Evolutionary conservation across 1,284 basidiomycete genomes (phyloP), one percentile per base, ranked within the genome.

Genomic region (Trametes polyzona): DNA sequence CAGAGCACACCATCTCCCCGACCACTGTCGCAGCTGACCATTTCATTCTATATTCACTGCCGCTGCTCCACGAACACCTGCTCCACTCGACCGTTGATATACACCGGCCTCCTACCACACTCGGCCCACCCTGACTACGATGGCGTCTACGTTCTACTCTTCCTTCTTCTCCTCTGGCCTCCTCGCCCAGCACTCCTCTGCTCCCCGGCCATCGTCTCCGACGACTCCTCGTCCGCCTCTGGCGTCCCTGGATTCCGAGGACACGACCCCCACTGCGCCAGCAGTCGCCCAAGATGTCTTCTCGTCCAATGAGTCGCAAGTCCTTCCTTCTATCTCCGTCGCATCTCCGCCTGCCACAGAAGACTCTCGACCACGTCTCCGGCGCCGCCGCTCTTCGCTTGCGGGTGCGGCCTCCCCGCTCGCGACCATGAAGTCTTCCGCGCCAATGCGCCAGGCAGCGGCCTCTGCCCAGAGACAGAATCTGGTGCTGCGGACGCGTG

Each of bases 101-200:
- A 47, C 21, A 35, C 14, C 29, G 10, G 17, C 21, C 40, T 23
- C 47, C 26, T 32, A 46, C 44, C 35, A 30, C 14, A 26, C 50
- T 27, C 39, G 41, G 43, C 37, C 26, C 33, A 40, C 49, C 24
- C 44, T 23, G 23, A 29, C 14, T 39, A 48, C 11, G 44, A 80
- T 80, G 78, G 68, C 76, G 17, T 29, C 48, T 24, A 73, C 78
- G 0, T 65, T 67, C 52, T 86, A 86, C 62, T 86, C 84, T 37
- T 70, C 78, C 7, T 83, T 86, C 65, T 86, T 86, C 69, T 82
- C 83, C 12, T 84, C 84, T 35, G 83, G 83, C 19, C 75, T 86
- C 27, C 80, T 83, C 33, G 83, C 83, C 10, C 58, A 62, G 24
- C 52, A 70, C 40, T 52, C 54, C 16, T 63, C 62, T 61, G 36